Conservation (phyloP, 176 grass and related monocot genomes). For the Paspalum vaginatum region DNA sequence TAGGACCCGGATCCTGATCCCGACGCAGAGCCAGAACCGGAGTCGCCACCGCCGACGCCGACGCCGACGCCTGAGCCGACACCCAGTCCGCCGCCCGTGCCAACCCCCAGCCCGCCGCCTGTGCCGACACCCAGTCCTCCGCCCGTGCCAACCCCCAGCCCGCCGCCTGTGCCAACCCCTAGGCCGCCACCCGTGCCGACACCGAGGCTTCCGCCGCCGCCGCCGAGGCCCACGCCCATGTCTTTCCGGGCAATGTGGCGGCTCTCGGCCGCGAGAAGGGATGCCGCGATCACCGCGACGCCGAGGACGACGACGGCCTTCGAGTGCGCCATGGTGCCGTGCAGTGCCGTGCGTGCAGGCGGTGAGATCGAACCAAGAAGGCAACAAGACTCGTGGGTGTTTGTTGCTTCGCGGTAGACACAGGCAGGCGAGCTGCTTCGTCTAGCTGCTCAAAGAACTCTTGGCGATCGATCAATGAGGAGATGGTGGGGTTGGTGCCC, state of each 20-base stretch:
- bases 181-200: not conserved
- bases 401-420: not conserved
- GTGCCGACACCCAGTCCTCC: constrained; percentile 5
- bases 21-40: not conserved
- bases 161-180: constrained; percentile 19
- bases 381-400: not conserved
- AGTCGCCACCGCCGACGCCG: constrained; percentile 12
- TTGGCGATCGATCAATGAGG: not conserved
- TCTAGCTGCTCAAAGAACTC: not conserved
- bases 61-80: constrained; percentile 39
- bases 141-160: constrained; percentile 36
- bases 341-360: not conserved
- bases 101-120: constrained; percentile 30
- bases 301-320: constrained; percentile 39
- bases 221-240: constrained; percentile 53
- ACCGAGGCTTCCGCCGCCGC: not conserved
- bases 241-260: constrained; percentile 54
- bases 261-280: constrained; percentile 41
- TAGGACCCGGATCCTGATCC: constrained; percentile 21
- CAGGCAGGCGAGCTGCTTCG: not conserved
- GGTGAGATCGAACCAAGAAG: not conserved
- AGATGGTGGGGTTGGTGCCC: not conserved
- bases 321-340: constrained; percentile 40
- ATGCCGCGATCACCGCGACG: constrained; percentile 25
- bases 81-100: no score